These are phyloP conservation scores for Leccinellum rugosiceps DNA, from an alignment of 768 basidiomycete species.

Conservation along the genomic window DNA sequence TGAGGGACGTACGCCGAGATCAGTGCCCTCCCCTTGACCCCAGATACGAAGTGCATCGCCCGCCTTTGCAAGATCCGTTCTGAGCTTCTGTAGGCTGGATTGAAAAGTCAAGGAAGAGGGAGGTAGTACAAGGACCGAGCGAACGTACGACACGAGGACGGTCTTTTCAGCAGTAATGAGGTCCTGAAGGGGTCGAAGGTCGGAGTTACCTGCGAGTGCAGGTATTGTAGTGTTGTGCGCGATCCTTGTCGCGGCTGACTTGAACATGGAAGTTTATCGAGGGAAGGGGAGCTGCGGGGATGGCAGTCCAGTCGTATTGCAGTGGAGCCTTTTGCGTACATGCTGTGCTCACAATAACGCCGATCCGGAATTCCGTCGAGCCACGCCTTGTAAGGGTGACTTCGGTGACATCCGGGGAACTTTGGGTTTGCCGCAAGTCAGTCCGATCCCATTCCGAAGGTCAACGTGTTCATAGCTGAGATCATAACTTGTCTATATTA, in stretches of 20 bases:
- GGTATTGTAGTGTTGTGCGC: constrained; percentile 88
- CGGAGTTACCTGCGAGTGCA: constrained; percentile 66
- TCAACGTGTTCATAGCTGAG: no score
- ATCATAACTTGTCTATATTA: no score
- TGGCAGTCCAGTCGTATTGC: no score
- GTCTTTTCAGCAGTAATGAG: constrained; percentile 87
- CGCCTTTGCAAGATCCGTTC: constrained; percentile 62
- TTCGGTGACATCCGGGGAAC: no score
- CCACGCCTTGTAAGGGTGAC: no score
- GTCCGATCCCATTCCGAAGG: no score
- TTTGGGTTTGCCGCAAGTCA: no score
- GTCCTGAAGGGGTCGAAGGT: constrained; percentile 79
- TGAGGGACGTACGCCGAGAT: constrained; percentile 57
- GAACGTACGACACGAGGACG: constrained; percentile 66
- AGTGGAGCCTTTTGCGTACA: no score
- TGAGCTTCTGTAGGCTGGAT: constrained; percentile 60
- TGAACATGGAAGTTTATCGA: constrained; percentile 56
- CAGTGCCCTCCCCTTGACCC: constrained; percentile 81
- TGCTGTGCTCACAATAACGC: no score
- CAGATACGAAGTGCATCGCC: constrained; percentile 69
- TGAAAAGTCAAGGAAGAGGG: neutral
- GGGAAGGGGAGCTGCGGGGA: neutral
- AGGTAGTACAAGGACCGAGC: neutral
- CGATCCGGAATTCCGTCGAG: no score
- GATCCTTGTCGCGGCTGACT: constrained; percentile 72